Conservation (phyloP, 768 basidiomycete species). For the Boletellus ananiceps region DNA sequence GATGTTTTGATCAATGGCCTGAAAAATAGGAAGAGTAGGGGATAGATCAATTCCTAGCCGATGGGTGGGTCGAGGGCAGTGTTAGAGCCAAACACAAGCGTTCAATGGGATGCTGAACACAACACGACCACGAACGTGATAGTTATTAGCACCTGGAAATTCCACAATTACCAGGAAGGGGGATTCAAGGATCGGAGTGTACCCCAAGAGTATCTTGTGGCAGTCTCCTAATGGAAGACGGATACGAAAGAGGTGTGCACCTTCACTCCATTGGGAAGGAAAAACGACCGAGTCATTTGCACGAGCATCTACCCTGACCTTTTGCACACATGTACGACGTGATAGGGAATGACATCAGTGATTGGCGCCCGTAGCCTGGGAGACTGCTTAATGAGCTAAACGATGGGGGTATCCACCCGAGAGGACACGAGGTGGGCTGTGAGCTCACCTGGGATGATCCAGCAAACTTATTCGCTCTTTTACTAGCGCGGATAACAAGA, state of each 20-base stretch:
- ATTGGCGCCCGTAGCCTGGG: conserved; percentile 13
- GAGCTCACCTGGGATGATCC: not conserved
- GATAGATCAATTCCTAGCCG: no score
- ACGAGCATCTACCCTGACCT: not conserved
- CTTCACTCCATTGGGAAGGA: not conserved
- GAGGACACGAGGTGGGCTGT: not conserved
- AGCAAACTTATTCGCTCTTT: not conserved
- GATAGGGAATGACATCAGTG: conserved; percentile 5
- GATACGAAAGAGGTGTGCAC: not conserved
- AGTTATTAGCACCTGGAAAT: no score
- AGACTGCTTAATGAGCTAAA: conserved; percentile 1
- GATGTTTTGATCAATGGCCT: no score
- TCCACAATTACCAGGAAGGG: no score
- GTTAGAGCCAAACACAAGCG: no score
- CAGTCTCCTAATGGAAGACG: not conserved
- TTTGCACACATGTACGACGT: not conserved
- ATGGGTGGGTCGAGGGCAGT: no score
- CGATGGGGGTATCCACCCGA: not conserved
- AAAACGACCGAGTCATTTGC: not conserved
- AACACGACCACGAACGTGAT: no score
- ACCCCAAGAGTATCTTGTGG: not conserved
- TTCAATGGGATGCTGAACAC: no score
- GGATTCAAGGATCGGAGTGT: no score
- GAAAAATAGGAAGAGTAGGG: no score
- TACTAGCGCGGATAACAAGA: not conserved